A percentile compares a stretch with the other conserved stretches of the same genome.
Evolutionary conservation across 768 basidiomycete species (phyloP).

Genomic region (Daedaleopsis nitida): DNA sequence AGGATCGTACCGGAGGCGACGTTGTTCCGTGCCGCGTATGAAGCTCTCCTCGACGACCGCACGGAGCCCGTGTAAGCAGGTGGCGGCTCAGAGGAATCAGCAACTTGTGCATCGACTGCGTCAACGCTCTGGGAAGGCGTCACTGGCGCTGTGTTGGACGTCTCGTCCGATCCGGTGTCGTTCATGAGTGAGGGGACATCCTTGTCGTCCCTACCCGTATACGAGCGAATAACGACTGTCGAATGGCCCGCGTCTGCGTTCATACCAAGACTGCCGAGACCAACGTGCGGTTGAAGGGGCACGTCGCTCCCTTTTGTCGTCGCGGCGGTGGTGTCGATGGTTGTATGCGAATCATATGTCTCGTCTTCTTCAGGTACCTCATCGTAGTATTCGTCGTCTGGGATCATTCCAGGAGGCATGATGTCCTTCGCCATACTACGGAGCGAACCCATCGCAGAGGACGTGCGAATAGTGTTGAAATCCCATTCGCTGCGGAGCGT

Average conservation of each 20-base stretch:
- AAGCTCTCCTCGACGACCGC: constrained; percentile 65
- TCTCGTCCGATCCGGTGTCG: constrained; percentile 42
- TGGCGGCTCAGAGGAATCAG: constrained; percentile 52
- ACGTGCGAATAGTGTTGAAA: constrained; percentile 83
- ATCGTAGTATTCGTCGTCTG: constrained; percentile 49
- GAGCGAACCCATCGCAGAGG: constrained; percentile 76
- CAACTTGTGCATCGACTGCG: constrained; percentile 15
- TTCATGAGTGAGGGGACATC: constrained; percentile 44
- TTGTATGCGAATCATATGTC: constrained; percentile 37
- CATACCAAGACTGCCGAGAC: constrained; percentile 28
- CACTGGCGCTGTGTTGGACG: constrained; percentile 43
- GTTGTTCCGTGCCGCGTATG: constrained; percentile 75
- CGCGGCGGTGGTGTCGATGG: constrained; percentile 64
- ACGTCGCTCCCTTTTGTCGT: constrained; percentile 62
- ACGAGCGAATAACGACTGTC: constrained; percentile 66
- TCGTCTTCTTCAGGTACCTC: constrained; percentile 39
- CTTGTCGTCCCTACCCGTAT: constrained; percentile 37
- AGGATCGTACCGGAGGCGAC: constrained; percentile 72
- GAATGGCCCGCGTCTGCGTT: constrained; percentile 64
- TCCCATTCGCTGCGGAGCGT: constrained; percentile 94
- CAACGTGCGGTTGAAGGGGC: constrained; percentile 23
- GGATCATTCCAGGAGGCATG: constrained; percentile 54
- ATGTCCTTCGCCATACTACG: constrained; percentile 73
- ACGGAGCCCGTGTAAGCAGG: constrained; percentile 76
- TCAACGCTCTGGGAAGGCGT: constrained; percentile 35